These are phyloP conservation scores for Rhodotorula sp. DNA, from an alignment of 1,284 basidiomycete species.

Conservation along the genomic window DNA sequence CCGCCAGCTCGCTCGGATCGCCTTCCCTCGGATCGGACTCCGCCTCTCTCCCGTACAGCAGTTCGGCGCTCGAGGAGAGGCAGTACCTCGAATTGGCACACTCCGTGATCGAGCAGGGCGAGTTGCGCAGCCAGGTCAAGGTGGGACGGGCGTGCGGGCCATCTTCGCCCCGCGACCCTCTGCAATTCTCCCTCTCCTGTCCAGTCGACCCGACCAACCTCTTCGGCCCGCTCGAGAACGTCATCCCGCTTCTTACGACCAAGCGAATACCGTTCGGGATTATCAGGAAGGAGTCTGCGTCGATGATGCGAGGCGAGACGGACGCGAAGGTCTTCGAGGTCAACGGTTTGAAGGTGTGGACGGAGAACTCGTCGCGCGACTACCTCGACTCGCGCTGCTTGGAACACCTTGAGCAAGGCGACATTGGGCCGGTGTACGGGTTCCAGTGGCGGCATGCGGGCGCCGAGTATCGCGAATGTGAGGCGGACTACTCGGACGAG, in stretches of 20 bases:
- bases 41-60: neutral
- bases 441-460: constrained; percentile 99
- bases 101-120: constrained; percentile 69
- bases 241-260: constrained; percentile 84
- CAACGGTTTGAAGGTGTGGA: constrained; percentile 93
- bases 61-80: constrained; percentile 60
- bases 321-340: constrained; percentile 72
- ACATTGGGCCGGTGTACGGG: constrained; percentile 93
- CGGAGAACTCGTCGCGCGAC: constrained; percentile 84
- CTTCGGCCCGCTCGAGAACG: constrained; percentile 16
- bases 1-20: neutral
- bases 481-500: constrained; percentile 71
- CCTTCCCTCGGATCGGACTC: neutral
- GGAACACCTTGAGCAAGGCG: constrained; percentile 77
- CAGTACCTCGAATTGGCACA: constrained; percentile 81
- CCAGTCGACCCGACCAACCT: constrained; percentile 1
- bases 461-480: constrained; percentile 68
- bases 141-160: constrained; percentile 85
- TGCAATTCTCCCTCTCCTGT: constrained; percentile 80
- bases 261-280: constrained; percentile 89
- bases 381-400: constrained; percentile 83
- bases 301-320: constrained; percentile 86
- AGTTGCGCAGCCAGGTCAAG: constrained; percentile 74
- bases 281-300: constrained; percentile 88
- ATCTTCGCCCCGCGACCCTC: constrained; percentile 80